phyloP scores from a whole-genome alignment of 805 yeast genomes.

The Kurtzmaniella cleridarum region DNA sequence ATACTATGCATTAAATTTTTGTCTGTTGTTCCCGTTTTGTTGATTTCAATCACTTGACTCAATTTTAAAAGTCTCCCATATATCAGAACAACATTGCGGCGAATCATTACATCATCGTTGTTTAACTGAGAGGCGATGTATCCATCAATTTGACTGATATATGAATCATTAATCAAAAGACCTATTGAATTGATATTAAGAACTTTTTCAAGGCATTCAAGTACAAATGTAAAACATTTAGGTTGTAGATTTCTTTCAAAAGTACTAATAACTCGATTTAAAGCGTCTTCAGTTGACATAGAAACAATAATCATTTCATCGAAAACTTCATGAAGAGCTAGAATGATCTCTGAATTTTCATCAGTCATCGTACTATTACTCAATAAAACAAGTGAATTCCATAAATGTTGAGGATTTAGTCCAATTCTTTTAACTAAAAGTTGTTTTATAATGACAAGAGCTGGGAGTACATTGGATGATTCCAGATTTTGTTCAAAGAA shows the following conservation, averaged over 20 bases:
- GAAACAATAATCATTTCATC: slow-evolving; percentile 26
- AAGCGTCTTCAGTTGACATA: slow-evolving; percentile 17
- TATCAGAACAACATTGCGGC: slow-evolving; percentile 32
- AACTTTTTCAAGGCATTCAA: slow-evolving; percentile 23
- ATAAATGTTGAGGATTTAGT: slow-evolving; percentile 16
- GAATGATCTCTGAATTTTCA: slow-evolving; percentile 11
- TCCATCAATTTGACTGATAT: slow-evolving; percentile 22
- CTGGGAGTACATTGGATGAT: slow-evolving; percentile 15
- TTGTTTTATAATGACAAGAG: slow-evolving; percentile 32
- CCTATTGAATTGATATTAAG: slow-evolving; percentile 14
- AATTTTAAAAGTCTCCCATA: slow-evolving; percentile 31
- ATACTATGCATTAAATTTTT: slow-evolving; percentile 18
- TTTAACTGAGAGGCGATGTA: slow-evolving; percentile 20
- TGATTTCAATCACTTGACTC: slow-evolving; percentile 13
- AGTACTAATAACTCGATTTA: slow-evolving; percentile 10
- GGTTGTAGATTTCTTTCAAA: slow-evolving; percentile 5
- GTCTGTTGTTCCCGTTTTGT: slow-evolving; percentile 10
- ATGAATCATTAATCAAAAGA: slow-evolving; percentile 12
- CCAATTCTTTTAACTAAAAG: slow-evolving; percentile 21
- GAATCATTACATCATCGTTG: slow-evolving; percentile 28
- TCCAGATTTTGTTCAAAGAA: slow-evolving; percentile 10
- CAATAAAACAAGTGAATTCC: slow-evolving; percentile 19
- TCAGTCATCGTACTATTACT: slow-evolving; percentile 6
- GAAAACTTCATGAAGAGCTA: slow-evolving; percentile 24
- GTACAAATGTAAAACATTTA: slow-evolving; percentile 12